phyloP scores from a whole-genome alignment of 371 early-diverging fungal genomes.

The Rhizopus arrhizus region DNA sequence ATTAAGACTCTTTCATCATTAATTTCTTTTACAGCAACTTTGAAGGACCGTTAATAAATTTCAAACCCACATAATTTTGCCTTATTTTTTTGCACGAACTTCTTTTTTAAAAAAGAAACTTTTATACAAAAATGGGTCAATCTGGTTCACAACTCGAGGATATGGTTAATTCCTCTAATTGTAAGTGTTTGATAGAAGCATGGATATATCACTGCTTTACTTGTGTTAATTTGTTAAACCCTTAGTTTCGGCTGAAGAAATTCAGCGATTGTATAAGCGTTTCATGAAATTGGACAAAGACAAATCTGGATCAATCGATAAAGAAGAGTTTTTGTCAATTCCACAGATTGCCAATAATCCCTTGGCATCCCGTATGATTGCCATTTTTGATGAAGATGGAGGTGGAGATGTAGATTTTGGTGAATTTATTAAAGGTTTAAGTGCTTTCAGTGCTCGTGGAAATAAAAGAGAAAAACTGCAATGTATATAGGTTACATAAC shows the following conservation, averaged over 20 bases:
- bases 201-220: neutral
- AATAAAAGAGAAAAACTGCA: slow-evolving; percentile 90
- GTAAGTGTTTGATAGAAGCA: slow-evolving; percentile 28
- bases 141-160: slow-evolving; percentile 55
- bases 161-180: slow-evolving; percentile 57
- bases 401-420: slow-evolving; percentile 98
- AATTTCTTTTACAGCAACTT: slow-evolving; percentile 16
- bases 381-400: slow-evolving; percentile 95
- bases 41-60: neutral
- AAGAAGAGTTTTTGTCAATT: slow-evolving; percentile 92
- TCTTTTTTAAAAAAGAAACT: neutral
- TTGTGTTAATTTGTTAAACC: neutral
- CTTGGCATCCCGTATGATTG: slow-evolving; percentile 91
- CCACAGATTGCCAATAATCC: slow-evolving; percentile 97
- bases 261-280: slow-evolving; percentile 95
- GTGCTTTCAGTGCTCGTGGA: slow-evolving; percentile 91
- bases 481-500: slow-evolving; percentile 61
- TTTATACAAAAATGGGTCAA: slow-evolving; percentile 37
- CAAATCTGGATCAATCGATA: slow-evolving; percentile 91
- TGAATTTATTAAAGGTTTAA: slow-evolving; percentile 93
- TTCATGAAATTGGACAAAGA: slow-evolving; percentile 97
- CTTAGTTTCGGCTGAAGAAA: slow-evolving; percentile 89
- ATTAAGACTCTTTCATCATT: slow-evolving; percentile 96
- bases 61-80: too few relatives aligned
- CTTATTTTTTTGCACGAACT: neutral